Percentiles rank a stretch among this genome's conserved stretches.
Evolutionary conservation across 2,329 filamentous ascomycete genomes (phyloP).

Genomic region (Sarocladiaceae sp.): DNA sequence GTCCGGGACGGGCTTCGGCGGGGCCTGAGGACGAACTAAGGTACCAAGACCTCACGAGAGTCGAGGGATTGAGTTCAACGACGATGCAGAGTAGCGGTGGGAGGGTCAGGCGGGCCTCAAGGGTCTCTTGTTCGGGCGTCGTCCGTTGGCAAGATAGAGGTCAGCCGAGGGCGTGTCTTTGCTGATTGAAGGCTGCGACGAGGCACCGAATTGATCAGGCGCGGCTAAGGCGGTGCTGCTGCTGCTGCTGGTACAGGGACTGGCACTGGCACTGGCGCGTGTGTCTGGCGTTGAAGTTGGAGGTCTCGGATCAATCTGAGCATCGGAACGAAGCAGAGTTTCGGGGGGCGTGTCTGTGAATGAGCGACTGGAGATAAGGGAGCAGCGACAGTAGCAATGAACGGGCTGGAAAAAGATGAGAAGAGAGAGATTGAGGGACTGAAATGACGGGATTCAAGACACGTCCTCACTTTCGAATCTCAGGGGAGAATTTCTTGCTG

Average conservation of each 20-base stretch:
- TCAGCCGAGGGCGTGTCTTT: not conserved
- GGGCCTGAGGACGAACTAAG: not conserved
- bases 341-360: not conserved
- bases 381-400: not conserved
- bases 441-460: constrained; percentile 5
- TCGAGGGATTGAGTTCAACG: not conserved
- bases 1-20: constrained; percentile 4
- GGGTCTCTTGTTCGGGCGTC: not conserved
- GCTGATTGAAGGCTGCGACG: not conserved
- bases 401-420: not conserved
- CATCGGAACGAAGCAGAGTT: constrained; percentile 7
- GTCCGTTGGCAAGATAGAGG: not conserved
- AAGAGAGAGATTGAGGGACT: not conserved
- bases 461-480: constrained; percentile 6
- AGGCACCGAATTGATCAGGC: not conserved
- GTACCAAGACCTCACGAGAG: constrained; percentile 3
- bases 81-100: not conserved
- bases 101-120: constrained; percentile 3
- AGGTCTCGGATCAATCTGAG: constrained; percentile 6
- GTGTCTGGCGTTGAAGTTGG: not conserved
- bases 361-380: not conserved
- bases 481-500: no score
- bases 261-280: not conserved
- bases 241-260: not conserved
- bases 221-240: constrained; percentile 1